Percentiles rank a stretch among this genome's conserved stretches.
phyloP scores from a whole-genome alignment of 352 stramenopile species.

The Phytopythium vexans region DNA sequence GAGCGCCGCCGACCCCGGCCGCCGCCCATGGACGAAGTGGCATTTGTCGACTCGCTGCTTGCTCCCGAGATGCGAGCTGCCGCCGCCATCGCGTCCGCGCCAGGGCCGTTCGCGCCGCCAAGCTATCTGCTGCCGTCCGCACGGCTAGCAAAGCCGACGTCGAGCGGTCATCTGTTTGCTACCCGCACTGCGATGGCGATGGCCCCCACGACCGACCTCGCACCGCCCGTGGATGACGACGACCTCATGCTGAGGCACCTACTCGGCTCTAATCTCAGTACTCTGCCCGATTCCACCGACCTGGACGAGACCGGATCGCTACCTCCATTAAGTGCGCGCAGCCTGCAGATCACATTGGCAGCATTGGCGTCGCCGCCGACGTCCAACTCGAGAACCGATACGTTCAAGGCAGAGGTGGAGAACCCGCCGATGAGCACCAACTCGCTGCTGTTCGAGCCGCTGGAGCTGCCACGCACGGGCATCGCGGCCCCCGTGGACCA shows the following conservation, averaged over 20 bases:
- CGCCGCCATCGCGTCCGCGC: constrained; percentile 7
- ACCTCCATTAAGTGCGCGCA: constrained; percentile 4
- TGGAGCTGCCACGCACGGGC: constrained; percentile 23
- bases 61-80: constrained; percentile 41
- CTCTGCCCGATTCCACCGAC: neutral
- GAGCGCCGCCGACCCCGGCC: neutral
- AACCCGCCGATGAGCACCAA: constrained; percentile 16
- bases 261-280: constrained; percentile 12
- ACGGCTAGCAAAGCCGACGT: constrained; percentile 14
- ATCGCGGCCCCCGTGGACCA: constrained; percentile 7
- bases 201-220: constrained; percentile 8
- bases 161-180: constrained; percentile 1
- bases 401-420: neutral
- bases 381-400: neutral
- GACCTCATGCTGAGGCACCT: constrained; percentile 48
- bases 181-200: constrained; percentile 8
- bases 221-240: constrained; percentile 15
- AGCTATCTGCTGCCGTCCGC: constrained; percentile 1
- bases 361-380: constrained; percentile 7
- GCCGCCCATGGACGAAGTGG: constrained; percentile 48
- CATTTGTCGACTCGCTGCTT: constrained; percentile 72
- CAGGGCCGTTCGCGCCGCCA: neutral
- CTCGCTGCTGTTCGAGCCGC: constrained; percentile 30
- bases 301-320: constrained; percentile 1
- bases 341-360: constrained; percentile 6